These are phyloP conservation scores for Ceriops tagal DNA, from an alignment of 345 rosid species.

Conservation along the genomic window DNA sequence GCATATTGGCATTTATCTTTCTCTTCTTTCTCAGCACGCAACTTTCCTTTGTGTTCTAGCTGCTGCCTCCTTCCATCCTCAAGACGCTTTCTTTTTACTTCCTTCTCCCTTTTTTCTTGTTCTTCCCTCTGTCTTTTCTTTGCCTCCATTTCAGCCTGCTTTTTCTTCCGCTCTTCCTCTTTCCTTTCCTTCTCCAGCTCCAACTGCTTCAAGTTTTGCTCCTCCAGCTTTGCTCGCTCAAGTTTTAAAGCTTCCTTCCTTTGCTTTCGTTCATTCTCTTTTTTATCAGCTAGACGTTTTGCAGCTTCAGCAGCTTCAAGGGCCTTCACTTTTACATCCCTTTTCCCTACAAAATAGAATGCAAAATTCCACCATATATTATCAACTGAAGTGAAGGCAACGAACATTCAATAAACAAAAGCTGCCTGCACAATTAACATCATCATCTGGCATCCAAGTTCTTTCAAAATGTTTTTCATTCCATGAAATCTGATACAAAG, in stretches of 20 bases:
- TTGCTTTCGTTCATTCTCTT: constrained; percentile 76
- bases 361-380: neutral
- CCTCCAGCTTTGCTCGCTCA: constrained; percentile 75
- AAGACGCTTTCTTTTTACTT: constrained; percentile 62
- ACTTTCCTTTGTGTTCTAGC: constrained; percentile 45
- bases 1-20: constrained; percentile 42
- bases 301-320: constrained; percentile 88
- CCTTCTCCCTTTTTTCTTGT: constrained; percentile 66
- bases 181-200: constrained; percentile 69
- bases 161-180: constrained; percentile 75
- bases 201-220: constrained; percentile 54
- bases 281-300: constrained; percentile 73
- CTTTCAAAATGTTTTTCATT: too few species aligned
- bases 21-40: constrained; percentile 41
- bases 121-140: constrained; percentile 73
- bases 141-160: constrained; percentile 64
- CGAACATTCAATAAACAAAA: neutral
- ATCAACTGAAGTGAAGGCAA: neutral
- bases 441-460: too few species aligned
- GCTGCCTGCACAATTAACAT: too few species aligned
- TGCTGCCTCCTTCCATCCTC: constrained; percentile 57
- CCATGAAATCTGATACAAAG: too few species aligned
- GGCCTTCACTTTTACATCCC: constrained; percentile 84
- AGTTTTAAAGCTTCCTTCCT: constrained; percentile 77
- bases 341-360: constrained; percentile 55